These are phyloP conservation scores for Fistulifera solaris DNA, from an alignment of 108 stramenopile species.

Conservation along the genomic window DNA sequence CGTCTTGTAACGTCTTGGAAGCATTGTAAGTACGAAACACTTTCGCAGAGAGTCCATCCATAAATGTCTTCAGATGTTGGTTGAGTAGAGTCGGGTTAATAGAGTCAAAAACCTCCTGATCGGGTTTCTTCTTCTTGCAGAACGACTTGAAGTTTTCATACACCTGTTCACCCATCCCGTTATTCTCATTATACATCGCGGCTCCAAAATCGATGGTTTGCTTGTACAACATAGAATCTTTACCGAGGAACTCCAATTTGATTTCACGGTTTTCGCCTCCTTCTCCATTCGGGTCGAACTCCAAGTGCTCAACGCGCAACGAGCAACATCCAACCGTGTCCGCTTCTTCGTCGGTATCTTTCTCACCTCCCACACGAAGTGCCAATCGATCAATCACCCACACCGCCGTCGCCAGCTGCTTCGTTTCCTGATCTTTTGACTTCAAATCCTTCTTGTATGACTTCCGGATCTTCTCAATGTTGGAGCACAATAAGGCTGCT, in stretches of 20 bases:
- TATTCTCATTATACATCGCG: constrained; percentile 74
- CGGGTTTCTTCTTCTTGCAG: constrained; percentile 81
- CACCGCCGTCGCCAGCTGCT: constrained; percentile 96
- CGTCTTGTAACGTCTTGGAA: constrained; percentile 92
- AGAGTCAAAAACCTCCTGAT: constrained; percentile 92
- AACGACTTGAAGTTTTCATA: constrained; percentile 88
- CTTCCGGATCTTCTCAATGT: constrained; percentile 89
- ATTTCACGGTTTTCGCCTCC: constrained; percentile 83
- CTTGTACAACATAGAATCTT: constrained; percentile 99
- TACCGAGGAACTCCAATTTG: constrained; percentile 99
- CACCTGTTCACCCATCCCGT: constrained; percentile 84
- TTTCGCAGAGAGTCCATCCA: constrained; percentile 99
- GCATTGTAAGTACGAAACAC: constrained; percentile 99
- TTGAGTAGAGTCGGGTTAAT: constrained; percentile 90
- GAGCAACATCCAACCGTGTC: constrained; percentile 99
- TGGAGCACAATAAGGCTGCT: constrained; percentile 91
- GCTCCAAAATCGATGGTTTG: constrained; percentile 96
- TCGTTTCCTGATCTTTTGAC: constrained; percentile 59
- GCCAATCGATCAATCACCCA: constrained; percentile 99
- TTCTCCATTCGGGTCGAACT: constrained; percentile 84
- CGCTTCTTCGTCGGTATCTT: constrained; percentile 99
- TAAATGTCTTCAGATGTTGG: constrained; percentile 87
- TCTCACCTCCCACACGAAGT: constrained; percentile 99
- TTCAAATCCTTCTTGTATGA: constrained; percentile 86
- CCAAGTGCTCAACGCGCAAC: constrained; percentile 95